These are phyloP conservation scores for Vaccinium macrocarpon DNA, from an alignment of 148 eudicot species.

Conservation along the genomic window DNA sequence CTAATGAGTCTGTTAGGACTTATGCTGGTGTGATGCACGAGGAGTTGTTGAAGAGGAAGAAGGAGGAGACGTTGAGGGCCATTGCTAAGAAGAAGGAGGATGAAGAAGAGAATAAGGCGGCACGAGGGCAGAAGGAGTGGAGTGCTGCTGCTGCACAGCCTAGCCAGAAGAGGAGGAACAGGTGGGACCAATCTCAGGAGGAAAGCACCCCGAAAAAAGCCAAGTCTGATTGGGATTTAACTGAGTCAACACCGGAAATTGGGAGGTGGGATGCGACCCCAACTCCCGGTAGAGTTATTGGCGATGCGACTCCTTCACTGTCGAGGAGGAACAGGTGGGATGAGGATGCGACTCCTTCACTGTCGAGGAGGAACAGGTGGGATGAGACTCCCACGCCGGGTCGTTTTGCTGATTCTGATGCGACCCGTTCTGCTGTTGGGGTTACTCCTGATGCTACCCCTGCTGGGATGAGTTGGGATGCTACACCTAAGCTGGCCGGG, in stretches of 20 bases:
- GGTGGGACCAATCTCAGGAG: constrained; percentile 90
- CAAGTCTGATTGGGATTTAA: constrained; percentile 92
- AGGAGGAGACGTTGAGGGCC: constrained; percentile 57
- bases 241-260: constrained; percentile 89
- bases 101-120: constrained; percentile 54
- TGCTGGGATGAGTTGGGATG: constrained; percentile 94
- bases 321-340: constrained; percentile 91
- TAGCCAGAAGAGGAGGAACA: constrained; percentile 73
- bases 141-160: constrained; percentile 37
- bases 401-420: constrained; percentile 77
- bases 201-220: constrained; percentile 63
- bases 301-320: constrained; percentile 80
- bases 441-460: constrained; percentile 91
- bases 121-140: constrained; percentile 36
- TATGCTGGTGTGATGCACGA: constrained; percentile 89
- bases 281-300: constrained; percentile 70
- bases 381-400: constrained; percentile 92
- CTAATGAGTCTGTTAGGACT: constrained; percentile 65
- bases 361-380: constrained; percentile 83
- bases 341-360: constrained; percentile 79
- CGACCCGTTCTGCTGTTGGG: constrained; percentile 80
- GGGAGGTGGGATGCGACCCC: constrained; percentile 97
- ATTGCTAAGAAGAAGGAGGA: constrained; percentile 76
- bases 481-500: constrained; percentile 76
- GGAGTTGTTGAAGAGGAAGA: constrained; percentile 67